Conservation (phyloP, 768 basidiomycete species). For the Candolleomyces aberdarensis region DNA sequence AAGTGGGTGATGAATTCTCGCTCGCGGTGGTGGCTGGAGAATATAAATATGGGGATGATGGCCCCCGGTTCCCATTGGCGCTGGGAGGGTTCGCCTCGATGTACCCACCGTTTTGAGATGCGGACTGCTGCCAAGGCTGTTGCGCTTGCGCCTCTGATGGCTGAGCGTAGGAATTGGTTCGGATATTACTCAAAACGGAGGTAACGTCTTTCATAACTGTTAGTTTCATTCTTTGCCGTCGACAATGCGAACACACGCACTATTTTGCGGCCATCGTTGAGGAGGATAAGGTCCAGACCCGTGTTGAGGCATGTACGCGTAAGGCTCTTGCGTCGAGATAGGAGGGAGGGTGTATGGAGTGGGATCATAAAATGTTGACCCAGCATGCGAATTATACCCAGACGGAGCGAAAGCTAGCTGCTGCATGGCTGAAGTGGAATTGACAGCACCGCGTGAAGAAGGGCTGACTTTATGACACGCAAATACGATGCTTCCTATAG, state of each 20-base stretch:
- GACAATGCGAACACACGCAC: not conserved
- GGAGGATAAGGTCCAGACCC: conserved; percentile 27
- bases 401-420: conserved; percentile 41
- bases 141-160: conserved; percentile 17
- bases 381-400: conserved; percentile 30
- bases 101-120: conserved; percentile 19
- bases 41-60: conserved; percentile 25
- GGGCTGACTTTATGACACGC: conserved; percentile 67
- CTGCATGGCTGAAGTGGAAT: conserved; percentile 40
- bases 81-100: conserved; percentile 16
- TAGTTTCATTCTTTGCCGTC: not conserved
- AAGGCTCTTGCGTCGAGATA: conserved; percentile 31
- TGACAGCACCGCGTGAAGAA: conserved; percentile 38
- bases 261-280: conserved; percentile 40
- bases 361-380: conserved; percentile 40
- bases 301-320: conserved; percentile 33
- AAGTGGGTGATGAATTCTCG: conserved; percentile 22
- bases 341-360: conserved; percentile 40
- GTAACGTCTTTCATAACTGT: conserved; percentile 14
- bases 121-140: conserved; percentile 17
- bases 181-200: conserved; percentile 25
- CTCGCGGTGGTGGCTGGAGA: conserved; percentile 31
- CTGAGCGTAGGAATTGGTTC: conserved; percentile 26
- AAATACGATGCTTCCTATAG: conserved; percentile 64
- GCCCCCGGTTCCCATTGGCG: conserved; percentile 18